Conservation (phyloP, 257 asterid species). For the Anisodus acutangulus region DNA sequence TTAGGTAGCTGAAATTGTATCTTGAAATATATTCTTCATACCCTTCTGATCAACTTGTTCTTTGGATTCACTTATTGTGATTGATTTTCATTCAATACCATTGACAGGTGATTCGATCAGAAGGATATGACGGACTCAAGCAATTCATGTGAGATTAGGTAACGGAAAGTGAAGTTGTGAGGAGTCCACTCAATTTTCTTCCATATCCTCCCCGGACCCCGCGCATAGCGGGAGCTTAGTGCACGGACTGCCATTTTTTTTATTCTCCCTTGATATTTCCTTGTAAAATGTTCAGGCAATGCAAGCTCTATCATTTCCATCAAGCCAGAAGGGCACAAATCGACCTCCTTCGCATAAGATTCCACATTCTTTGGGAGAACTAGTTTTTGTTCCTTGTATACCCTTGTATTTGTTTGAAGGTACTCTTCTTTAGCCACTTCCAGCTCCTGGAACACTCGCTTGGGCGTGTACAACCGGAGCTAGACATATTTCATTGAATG, state of each 20-base stretch:
- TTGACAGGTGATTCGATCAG: neutral
- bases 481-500: constrained; percentile 31
- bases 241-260: no score
- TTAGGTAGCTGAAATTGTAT: neutral
- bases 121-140: constrained; percentile 25
- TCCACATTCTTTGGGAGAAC: constrained; percentile 76
- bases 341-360: constrained; percentile 60
- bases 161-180: constrained; percentile 70
- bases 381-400: constrained; percentile 68
- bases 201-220: constrained; percentile 25
- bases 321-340: constrained; percentile 54
- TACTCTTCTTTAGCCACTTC: constrained; percentile 95
- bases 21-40: neutral
- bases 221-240: no score
- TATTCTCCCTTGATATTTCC: constrained; percentile 44
- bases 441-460: constrained; percentile 73
- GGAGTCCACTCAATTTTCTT: constrained; percentile 73
- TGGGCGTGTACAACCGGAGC: constrained; percentile 77
- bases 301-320: constrained; percentile 64
- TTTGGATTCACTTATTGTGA: neutral
- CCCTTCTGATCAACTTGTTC: neutral
- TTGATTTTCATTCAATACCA: neutral
- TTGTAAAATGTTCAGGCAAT: constrained; percentile 46
- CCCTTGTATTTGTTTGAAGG: constrained; percentile 60
- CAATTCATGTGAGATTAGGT: constrained; percentile 62